These are phyloP conservation scores for Incumbomyces delicatus DNA, from an alignment of 2,329 filamentous ascomycete genomes.

Conservation along the genomic window DNA sequence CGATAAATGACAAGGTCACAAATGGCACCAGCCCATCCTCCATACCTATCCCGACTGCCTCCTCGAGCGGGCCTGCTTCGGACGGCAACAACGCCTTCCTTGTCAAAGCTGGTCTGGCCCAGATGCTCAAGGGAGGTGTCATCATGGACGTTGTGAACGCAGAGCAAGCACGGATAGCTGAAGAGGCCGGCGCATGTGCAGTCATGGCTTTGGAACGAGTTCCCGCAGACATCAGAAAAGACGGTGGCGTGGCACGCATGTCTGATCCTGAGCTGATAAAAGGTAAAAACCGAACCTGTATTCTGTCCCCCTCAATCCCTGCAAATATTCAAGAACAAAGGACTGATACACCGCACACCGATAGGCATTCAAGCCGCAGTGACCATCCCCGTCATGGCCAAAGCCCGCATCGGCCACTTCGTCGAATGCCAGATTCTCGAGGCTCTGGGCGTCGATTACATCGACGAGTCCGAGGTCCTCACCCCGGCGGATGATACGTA, in stretches of 20 bases:
- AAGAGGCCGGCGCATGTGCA: slow-evolving; percentile 88
- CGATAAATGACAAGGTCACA: slow-evolving; percentile 17
- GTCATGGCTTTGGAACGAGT: slow-evolving; percentile 99
- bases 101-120: slow-evolving; percentile 88
- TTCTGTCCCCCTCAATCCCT: no score
- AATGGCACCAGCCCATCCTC: slow-evolving; percentile 8
- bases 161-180: slow-evolving; percentile 87
- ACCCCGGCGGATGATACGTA: slow-evolving; percentile 83
- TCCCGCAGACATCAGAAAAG: slow-evolving; percentile 83
- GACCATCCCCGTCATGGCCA: slow-evolving; percentile 98
- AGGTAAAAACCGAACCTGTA: no score
- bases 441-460: slow-evolving; percentile 90
- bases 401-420: slow-evolving; percentile 94
- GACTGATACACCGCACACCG: background rate
- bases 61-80: slow-evolving; percentile 23
- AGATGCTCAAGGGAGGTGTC: slow-evolving; percentile 95
- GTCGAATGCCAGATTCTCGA: slow-evolving; percentile 98
- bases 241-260: slow-evolving; percentile 95
- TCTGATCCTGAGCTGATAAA: slow-evolving; percentile 89
- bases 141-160: slow-evolving; percentile 99
- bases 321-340: no score
- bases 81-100: slow-evolving; percentile 50
- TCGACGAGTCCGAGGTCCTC: slow-evolving; percentile 95
- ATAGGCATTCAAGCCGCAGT: slow-evolving; percentile 76
- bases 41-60: slow-evolving; percentile 7